Base-by-base conservation (phyloP, 1,139 yeast genomes). In the Lodderomyces theae region DNA sequence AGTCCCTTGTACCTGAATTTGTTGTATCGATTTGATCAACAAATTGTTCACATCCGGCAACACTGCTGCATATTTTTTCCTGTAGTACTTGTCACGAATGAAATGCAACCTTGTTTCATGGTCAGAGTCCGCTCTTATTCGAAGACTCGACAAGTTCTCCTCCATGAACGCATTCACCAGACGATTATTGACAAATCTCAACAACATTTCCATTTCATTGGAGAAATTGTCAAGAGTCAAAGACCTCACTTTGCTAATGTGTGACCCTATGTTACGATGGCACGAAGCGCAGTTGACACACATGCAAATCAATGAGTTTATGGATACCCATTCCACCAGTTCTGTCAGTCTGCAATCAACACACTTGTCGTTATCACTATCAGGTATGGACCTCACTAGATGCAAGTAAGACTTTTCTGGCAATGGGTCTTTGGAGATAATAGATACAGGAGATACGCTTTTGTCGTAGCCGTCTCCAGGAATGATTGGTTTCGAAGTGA, bases 251-350 rank as follows among this genome's bases (percentile, higher is more conserved):
- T 71, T 74, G 7, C 80, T 65, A 9, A 78, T 63, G 44, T 72
- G 74, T 3, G 79, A 66, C 0, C 83, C 82, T 49, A 78, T 59
- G 37, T 67, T 66, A 38, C 83, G 55, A 50, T 78, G 83, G 35
- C 74, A 68, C 2, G 80, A 74, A 0, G 96, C 83, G 55, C 97
- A 90, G 37, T 83, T 81, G 32, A 88, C 82, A 60, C 97, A 90
- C 32, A 90, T 69, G 9, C 85, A 78, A 18, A 81, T 80, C 43
- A 88, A 64, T 38, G 84, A 64, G 54, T 86, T 90, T 47, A 88
- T 70, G 0, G 96, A 86, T 4, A 90, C 77, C 97, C 97, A 90
- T 53, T 89, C 97, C 8, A 87, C 95, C 24, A 74, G 64, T 8
- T 75, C 79, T 0, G 64, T 53, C 2, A 77, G 57, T 0, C 84